Evolutionary conservation across 768 basidiomycete species (phyloP).

Genomic region (Punctularia strigosozonata): DNA sequence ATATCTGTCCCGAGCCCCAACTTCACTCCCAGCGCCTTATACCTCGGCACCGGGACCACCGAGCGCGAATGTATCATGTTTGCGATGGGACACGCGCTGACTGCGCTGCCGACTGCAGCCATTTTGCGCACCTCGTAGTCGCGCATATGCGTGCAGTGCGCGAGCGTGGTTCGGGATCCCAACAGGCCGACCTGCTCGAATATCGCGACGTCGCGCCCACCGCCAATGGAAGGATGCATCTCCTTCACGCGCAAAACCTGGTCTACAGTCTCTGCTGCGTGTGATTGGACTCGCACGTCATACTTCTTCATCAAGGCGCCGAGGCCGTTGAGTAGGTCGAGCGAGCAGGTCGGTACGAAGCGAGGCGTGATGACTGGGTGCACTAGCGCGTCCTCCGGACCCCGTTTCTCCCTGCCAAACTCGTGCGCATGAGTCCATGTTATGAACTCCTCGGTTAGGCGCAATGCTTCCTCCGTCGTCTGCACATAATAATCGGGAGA

Average conservation of each 20-base stretch:
- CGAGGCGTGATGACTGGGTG: conserved; percentile 82
- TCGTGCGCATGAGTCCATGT: conserved; percentile 46
- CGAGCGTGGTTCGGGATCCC: conserved; percentile 60
- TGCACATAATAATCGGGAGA: conserved; percentile 66
- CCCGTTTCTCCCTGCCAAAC: conserved; percentile 30
- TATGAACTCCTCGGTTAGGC: conserved; percentile 13
- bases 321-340: conserved; percentile 53
- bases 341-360: conserved; percentile 82
- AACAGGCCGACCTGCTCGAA: conserved; percentile 62
- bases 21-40: conserved; percentile 45
- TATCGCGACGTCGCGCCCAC: conserved; percentile 67
- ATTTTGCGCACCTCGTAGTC: conserved; percentile 38
- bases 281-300: conserved; percentile 60
- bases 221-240: too few relatives aligned
- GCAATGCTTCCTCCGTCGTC: conserved; percentile 34
- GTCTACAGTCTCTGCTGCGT: conserved; percentile 72
- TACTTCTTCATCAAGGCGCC: conserved; percentile 37
- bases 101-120: conserved; percentile 35
- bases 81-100: conserved; percentile 85
- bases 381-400: conserved; percentile 37
- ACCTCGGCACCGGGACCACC: too few relatives aligned
- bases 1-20: conserved; percentile 82
- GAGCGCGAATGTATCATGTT: too few relatives aligned
- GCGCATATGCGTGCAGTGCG: conserved; percentile 81
- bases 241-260: conserved; percentile 61